Evolutionary conservation across 768 basidiomycete genomes (phyloP), one percentile per base, ranked within the genome.

Genomic region (Pleurotus platypus): DNA sequence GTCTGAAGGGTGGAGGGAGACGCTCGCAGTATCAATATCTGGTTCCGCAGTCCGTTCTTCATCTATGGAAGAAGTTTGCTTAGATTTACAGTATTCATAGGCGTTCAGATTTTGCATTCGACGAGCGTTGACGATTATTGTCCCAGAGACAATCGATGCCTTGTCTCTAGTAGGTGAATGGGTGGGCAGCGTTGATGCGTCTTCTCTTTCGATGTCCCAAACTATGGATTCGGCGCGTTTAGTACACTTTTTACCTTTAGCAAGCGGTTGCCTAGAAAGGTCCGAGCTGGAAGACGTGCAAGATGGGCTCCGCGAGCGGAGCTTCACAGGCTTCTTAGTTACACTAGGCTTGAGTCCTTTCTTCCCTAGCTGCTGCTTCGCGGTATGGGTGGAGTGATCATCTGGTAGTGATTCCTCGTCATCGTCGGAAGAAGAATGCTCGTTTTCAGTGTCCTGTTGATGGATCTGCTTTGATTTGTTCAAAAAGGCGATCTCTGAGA

Each of bases 131-230:
- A 78, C 48, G 22, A 79, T 58, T 39, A 77, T 66, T 18, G 75
- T 63, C 13, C 60, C 59, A 4, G 50, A 18, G 4, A 53, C 11
- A 22, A 48, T 51, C 16, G 39, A 38, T 45, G n/a, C 42, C 49
- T 12, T 48, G 16, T 24, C 27, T 15, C 46, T 15, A 24, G 3
- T 3, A 13, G 37, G 40, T 55, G 12, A 42, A 40, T 55, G 4
- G 55, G 50, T 59, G 69, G 61, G 51, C 67, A 65, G 57, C 68
- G 57, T 26, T 65, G 60, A 56, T 67, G 46, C 26, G 63, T 54
- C 61, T 20, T 76, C 72, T 12, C 66, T 47, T 62, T 86, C 85
- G 26, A 86, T 82, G 59, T 79, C 81, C 85, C 85, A 86, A 6
- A 79, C 62, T 16, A 75, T 71, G 8, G 85, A 85, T 55, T 63